Conservation (phyloP, 371 early-diverging fungal species). For the Actinomortierella wolfii region DNA sequence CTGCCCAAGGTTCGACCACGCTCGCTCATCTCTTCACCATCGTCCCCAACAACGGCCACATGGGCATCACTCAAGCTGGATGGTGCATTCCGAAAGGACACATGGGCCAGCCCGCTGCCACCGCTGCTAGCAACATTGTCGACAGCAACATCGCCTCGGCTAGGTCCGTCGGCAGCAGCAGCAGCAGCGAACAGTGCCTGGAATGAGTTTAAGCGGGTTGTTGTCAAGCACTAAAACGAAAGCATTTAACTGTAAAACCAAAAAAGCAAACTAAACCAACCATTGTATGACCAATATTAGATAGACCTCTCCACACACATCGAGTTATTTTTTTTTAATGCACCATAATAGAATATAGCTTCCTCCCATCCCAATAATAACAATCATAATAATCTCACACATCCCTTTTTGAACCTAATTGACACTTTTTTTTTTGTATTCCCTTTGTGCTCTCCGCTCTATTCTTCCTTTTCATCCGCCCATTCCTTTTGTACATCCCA, state of each 20-base stretch:
- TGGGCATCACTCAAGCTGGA: constrained; percentile 6
- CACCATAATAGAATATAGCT: too few species aligned
- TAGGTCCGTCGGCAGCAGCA: constrained; percentile 16
- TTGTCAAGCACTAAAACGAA: constrained; percentile 20
- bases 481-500: neutral
- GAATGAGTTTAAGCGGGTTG: constrained; percentile 41
- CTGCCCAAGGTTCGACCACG: too few species aligned
- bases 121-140: constrained; percentile 35
- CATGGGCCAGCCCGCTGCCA: constrained; percentile 36
- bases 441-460: neutral
- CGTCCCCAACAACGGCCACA: too few species aligned
- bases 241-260: neutral
- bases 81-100: constrained; percentile 24
- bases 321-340: too few species aligned
- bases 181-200: constrained; percentile 21
- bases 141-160: constrained; percentile 34
- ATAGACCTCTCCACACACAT: too few species aligned
- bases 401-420: too few species aligned
- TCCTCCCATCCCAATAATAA: too few species aligned
- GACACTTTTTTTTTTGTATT: neutral
- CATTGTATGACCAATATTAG: too few species aligned
- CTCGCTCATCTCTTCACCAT: too few species aligned
- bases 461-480: neutral
- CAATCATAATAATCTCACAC: too few species aligned
- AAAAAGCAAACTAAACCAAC: neutral